phyloP scores from a whole-genome alignment of 1,284 basidiomycete species.

The Singerocomus rubriflavus region DNA sequence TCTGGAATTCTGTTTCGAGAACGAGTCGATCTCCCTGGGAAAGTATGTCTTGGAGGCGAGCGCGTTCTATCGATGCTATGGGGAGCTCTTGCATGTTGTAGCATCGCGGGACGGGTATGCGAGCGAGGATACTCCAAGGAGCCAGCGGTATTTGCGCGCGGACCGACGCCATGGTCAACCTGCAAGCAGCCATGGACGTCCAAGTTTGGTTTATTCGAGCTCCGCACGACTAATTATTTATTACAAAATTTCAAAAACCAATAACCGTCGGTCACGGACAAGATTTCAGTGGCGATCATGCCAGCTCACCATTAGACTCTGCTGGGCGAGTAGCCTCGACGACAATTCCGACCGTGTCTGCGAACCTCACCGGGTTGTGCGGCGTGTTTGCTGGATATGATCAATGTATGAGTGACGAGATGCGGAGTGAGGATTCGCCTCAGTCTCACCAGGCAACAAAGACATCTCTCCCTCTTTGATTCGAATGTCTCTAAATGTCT shows the following conservation, averaged over 20 bases:
- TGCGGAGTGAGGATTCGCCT: background rate
- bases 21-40: conserved; percentile 2
- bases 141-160: background rate
- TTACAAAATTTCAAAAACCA: conserved; percentile 1
- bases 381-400: conserved; percentile 77
- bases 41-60: conserved; percentile 18
- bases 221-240: conserved; percentile 6
- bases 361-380: conserved; percentile 91
- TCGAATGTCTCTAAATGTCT: conserved; percentile 81
- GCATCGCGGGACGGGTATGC: conserved; percentile 37
- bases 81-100: conserved; percentile 42
- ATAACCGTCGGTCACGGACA: background rate
- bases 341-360: conserved; percentile 92
- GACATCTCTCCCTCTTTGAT: conserved; percentile 92
- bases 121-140: background rate
- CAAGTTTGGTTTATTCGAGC: conserved; percentile 13
- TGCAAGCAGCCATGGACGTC: background rate
- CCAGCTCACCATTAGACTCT: conserved; percentile 48
- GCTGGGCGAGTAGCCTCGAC: conserved; percentile 86
- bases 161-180: background rate
- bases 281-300: background rate
- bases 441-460: conserved; percentile 73
- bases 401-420: background rate
- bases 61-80: conserved; percentile 36
- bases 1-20: background rate